Evolutionary conservation across 163 green algal genomes (phyloP).

Genomic region (Scenedesmus sp.): DNA sequence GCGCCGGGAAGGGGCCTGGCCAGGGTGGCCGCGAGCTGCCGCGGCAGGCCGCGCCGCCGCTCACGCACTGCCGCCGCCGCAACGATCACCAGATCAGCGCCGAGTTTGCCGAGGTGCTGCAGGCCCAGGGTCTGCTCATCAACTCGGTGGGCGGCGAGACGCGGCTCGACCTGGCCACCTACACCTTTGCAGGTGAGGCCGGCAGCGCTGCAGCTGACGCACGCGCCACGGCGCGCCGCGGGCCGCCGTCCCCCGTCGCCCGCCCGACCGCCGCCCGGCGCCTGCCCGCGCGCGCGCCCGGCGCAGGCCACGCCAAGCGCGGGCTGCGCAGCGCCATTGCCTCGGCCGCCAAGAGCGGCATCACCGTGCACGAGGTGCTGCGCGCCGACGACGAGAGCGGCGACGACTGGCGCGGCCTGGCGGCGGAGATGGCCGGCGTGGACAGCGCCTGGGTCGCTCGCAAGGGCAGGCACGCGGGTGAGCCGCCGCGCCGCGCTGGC

Average conservation of each 20-base stretch:
- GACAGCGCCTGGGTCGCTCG: constrained; percentile 9
- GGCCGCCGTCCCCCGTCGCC: no score
- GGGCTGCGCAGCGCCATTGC: constrained; percentile 36
- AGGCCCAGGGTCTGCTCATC: constrained; percentile 1
- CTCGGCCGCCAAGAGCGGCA: constrained; percentile 12
- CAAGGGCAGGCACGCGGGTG: constrained; percentile 20
- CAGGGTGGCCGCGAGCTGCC: background rate
- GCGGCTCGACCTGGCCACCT: constrained; percentile 33
- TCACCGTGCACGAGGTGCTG: constrained; percentile 37
- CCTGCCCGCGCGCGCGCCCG: no score
- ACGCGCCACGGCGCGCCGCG: no score
- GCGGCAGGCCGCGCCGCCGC: background rate
- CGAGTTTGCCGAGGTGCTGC: constrained; percentile 25
- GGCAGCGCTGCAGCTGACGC: background rate
- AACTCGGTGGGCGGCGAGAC: constrained; percentile 43
- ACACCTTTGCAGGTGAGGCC: constrained; percentile 30
- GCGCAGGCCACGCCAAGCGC: constrained; percentile 39
- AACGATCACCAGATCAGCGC: constrained; percentile 5
- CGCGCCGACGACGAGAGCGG: background rate
- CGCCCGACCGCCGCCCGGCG: no score
- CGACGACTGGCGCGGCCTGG: background rate
- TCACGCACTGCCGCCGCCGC: background rate
- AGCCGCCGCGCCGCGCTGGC: background rate
- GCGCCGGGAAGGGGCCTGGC: background rate
- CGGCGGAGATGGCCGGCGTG: constrained; percentile 9